phyloP scores from a whole-genome alignment of 192 early-diverging fungal genomes.

The Paraglomus brasilianum region DNA sequence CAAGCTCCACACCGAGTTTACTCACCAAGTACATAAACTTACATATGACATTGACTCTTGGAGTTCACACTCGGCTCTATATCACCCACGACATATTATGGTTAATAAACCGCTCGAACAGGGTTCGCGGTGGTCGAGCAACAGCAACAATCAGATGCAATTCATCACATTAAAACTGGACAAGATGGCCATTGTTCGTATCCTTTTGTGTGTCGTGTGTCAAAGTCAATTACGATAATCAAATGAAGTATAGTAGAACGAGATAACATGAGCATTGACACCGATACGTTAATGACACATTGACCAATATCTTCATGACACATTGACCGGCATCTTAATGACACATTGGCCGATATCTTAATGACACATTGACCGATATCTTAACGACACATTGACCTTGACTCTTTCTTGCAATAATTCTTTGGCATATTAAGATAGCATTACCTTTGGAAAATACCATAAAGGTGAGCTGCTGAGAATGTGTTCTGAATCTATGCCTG shows the following conservation, averaged over 20 bases:
- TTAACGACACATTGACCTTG: background rate
- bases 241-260: too few relatives aligned
- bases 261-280: background rate
- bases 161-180: conserved; percentile 90
- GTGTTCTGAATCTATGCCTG: background rate
- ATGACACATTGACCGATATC: background rate
- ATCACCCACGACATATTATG: conserved; percentile 82
- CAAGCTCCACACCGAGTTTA: too few relatives aligned
- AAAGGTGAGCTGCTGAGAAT: conserved; percentile 42
- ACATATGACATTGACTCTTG: conserved; percentile 69
- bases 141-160: conserved; percentile 86
- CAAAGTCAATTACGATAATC: too few relatives aligned
- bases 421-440: conserved; percentile 54
- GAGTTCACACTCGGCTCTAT: conserved; percentile 82
- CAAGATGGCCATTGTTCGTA: conserved; percentile 81
- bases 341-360: conserved; percentile 9
- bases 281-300: background rate
- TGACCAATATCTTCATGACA: too few relatives aligned
- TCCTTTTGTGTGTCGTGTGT: conserved; percentile 27
- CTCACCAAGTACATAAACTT: conserved; percentile 24
- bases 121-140: conserved; percentile 87
- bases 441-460: conserved; percentile 96
- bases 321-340: too few relatives aligned
- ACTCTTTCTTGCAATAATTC: too few relatives aligned
- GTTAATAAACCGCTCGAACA: conserved; percentile 85